These are phyloP conservation scores for Cornus florida DNA, from an alignment of 148 eudicot species.

Conservation along the genomic window DNA sequence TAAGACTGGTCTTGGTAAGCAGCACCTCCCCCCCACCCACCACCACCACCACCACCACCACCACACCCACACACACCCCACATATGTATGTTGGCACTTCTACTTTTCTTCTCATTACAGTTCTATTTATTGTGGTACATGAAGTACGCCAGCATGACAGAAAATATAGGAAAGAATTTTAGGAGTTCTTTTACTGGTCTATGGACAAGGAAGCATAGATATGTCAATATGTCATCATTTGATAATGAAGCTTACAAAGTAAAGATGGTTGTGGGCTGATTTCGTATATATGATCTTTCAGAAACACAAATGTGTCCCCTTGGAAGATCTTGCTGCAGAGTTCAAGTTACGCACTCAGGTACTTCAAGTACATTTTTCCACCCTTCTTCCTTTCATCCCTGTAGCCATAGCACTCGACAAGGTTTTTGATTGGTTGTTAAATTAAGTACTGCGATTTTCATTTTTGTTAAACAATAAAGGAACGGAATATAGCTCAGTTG, in stretches of 20 bases:
- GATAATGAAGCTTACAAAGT: too few relatives aligned
- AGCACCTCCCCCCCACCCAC: too few relatives aligned
- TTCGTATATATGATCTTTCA: conserved; percentile 28
- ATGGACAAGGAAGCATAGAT: too few relatives aligned
- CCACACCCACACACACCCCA: too few relatives aligned
- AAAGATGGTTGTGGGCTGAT: neutral
- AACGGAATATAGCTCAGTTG: neutral
- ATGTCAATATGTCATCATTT: too few relatives aligned
- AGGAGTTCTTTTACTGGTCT: too few relatives aligned
- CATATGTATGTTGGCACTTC: too few relatives aligned
- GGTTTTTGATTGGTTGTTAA: neutral
- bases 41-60: too few relatives aligned
- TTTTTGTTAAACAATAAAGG: neutral
- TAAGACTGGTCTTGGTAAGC: neutral
- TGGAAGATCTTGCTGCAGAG: conserved; percentile 98
- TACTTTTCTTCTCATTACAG: too few relatives aligned
- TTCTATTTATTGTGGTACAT: too few relatives aligned
- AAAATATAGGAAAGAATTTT: too few relatives aligned
- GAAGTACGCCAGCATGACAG: too few relatives aligned
- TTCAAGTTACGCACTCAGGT: conserved; percentile 95
- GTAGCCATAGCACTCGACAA: neutral
- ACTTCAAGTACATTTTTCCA: neutral
- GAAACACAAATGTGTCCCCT: conserved; percentile 91
- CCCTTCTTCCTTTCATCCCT: neutral
- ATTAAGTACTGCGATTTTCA: neutral